Evolutionary conservation across 306 rosid genomes (phyloP), one percentile per base, ranked within the genome.

Genomic region (Acacia acuminata): DNA sequence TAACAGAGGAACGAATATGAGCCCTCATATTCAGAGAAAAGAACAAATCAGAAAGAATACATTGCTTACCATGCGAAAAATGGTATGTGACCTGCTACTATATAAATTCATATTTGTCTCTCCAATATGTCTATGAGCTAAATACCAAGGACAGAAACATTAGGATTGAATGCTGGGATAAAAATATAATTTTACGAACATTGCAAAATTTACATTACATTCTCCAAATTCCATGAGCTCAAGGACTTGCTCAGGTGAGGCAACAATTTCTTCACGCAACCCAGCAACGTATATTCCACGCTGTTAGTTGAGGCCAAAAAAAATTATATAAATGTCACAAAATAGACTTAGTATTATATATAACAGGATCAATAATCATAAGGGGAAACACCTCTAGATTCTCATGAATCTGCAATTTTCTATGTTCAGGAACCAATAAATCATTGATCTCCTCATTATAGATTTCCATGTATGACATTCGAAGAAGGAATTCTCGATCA

Each of bases 391-490:
- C 98, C 98, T 96, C 99, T 43, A 88, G 81, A 82, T 87, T 96
- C 85, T 96, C 99, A 60, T 96, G 99, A 87, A 96, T 96, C 90
- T 93, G 99, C 86, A 96, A 85, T 89, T 96, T 96, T 65, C 96
- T 91, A 80, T 96, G 99, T 90, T 92, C 96, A 1, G 99, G 97
- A 85, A 88, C 98, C 92, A 93, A 85, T 73, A 96, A 86, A 88
- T 96, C 99, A 82, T 96, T 96, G 73, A 96, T 92, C 79, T 96
- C 99, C 85, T 93, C 99, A 38, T 96, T 93, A 50, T 96, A 96
- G 71, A 96, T 96, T 89, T 96, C 98, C 99, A 96, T 90, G 87
- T 96, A 96, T 34, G 99, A 96, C 99, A 96, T 96, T 76, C 99
- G 89, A 76, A 96, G 89, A 75, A 96, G 96, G 90, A 93, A 96